Conservation (phyloP, 2,329 filamentous ascomycete species). For the Penicillium sp. region DNA sequence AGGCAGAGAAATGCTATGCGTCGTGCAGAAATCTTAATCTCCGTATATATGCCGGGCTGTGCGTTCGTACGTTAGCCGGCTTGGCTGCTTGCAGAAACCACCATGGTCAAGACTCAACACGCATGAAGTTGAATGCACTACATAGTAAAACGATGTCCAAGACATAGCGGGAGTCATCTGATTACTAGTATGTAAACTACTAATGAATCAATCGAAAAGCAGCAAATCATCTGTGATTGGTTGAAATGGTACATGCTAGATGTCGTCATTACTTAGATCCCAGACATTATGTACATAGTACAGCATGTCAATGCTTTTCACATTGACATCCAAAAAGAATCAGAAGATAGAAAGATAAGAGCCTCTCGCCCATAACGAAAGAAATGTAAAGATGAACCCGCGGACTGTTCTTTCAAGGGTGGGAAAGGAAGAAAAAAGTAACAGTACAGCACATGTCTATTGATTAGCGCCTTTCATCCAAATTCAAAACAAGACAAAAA, state of each 20-base stretch:
- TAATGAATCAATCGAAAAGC: background rate
- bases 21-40: background rate
- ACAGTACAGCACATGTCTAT: slow-evolving; percentile 9
- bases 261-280: background rate
- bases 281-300: slow-evolving; percentile 1
- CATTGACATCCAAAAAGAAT: background rate
- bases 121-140: too few species aligned
- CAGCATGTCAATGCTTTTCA: background rate
- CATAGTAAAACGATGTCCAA: too few species aligned
- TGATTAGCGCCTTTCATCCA: slow-evolving; percentile 5
- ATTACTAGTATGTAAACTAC: too few species aligned
- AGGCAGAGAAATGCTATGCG: background rate
- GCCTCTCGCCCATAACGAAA: background rate
- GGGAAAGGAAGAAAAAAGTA: background rate
- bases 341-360: background rate
- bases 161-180: too few species aligned
- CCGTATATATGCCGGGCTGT: background rate
- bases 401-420: background rate
- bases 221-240: background rate
- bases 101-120: too few species aligned
- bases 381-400: background rate
- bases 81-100: background rate
- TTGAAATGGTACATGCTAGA: background rate
- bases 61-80: background rate
- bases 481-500: slow-evolving; percentile 2